Percentiles rank a stretch among this genome's conserved stretches.
phyloP scores from a whole-genome alignment of 2,329 filamentous ascomycete species.

The Trichoderma endophyticum region DNA sequence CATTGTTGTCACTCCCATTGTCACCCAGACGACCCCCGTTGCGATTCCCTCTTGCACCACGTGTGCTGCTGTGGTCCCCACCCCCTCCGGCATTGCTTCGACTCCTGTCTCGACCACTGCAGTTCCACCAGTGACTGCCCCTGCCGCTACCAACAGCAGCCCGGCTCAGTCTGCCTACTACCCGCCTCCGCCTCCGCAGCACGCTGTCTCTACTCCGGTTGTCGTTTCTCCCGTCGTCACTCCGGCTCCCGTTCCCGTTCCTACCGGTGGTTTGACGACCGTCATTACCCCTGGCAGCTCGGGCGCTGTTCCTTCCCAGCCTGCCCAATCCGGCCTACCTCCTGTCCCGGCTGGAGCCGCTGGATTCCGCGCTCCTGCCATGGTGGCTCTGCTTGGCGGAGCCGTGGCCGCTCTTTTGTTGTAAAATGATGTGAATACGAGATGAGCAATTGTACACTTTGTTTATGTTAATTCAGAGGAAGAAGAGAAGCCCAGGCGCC shows the following conservation, averaged over 20 bases:
- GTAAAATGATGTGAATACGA: constrained; percentile 20
- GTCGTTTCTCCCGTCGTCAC: neutral
- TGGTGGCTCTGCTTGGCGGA: constrained; percentile 23
- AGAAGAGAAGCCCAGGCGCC: neutral
- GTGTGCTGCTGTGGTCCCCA: constrained; percentile 24
- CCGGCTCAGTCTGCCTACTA: constrained; percentile 12
- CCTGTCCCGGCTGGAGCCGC: constrained; percentile 23
- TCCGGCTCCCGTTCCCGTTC: neutral
- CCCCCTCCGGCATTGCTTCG: constrained; percentile 21
- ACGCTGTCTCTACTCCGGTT: constrained; percentile 9
- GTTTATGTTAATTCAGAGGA: constrained; percentile 1
- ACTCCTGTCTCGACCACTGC: constrained; percentile 19
- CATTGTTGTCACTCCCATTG: constrained; percentile 28
- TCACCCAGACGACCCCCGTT: constrained; percentile 15
- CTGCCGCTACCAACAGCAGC: constrained; percentile 12
- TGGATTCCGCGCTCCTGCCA: constrained; percentile 18
- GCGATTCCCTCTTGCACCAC: constrained; percentile 27
- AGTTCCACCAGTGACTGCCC: constrained; percentile 3
- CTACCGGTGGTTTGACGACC: constrained; percentile 18
- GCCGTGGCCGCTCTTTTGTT: constrained; percentile 23
- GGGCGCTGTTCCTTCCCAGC: constrained; percentile 4
- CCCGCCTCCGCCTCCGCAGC: constrained; percentile 12
- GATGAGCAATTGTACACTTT: constrained; percentile 9
- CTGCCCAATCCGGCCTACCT: constrained; percentile 15
- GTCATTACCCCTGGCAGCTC: constrained; percentile 19